Evolutionary conservation across 805 yeast species (phyloP), one percentile per base, ranked within the genome.

Genomic region (Cyberlindnera euphorbiae): DNA sequence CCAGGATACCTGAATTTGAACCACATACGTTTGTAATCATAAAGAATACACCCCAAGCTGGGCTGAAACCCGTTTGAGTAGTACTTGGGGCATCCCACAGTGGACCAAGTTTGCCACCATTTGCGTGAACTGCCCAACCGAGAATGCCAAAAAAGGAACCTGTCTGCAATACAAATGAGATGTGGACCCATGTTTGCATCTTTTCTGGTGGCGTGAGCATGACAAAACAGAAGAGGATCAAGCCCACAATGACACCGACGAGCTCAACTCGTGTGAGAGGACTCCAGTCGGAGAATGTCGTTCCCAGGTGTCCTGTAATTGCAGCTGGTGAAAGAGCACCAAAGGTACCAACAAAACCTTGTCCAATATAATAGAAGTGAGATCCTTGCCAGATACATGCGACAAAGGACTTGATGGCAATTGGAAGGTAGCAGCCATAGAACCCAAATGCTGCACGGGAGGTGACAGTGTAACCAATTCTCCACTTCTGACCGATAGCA

Each of bases 321-420:
- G 50, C 55, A 24, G 44, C 35, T 6, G 51, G 47, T 17, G 52
- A 47, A 34, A 59, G 50, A 17, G 52, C 42, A 9, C 55, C 49
- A 18, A 56, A 50, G 14, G 58, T 39, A 28, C 58, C 61, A 31
- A 59, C 58, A 26, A 61, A 49, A 26, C 63, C 62, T 38, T 59
- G 55, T 9, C 67, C 63, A 32, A 63, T 63, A 32, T 56, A 56
- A 47, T 57, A 56, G 7, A 66, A 56, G 40, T 60, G 59, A 30
- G 60, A 63, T 14, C 68, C 68, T 46, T 59, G 65, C 63, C 68
- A 60, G 26, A 64, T 58, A 23, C 58, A 54, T 15, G 65, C 63
- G 3, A 60, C 55, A 26, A 61, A 54, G 35, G 62, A 53, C 32
- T 68, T 53, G 26, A 64, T 59, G 28, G 62, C 49, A 23, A 63